Base-by-base conservation (phyloP, 306 rosid genomes). In the Vigna mungo region DNA sequence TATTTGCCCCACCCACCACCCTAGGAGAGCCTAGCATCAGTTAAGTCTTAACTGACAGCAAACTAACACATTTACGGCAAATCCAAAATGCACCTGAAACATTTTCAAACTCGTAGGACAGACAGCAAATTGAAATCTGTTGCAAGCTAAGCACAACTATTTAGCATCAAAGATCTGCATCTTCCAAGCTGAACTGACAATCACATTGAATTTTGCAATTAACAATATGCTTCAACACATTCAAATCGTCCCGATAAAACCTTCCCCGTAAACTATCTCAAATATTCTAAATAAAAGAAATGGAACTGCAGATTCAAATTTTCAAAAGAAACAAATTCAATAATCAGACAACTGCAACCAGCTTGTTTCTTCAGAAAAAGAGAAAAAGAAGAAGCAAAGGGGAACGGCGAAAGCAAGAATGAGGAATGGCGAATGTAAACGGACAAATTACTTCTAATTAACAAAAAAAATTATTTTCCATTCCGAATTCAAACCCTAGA, bases 401-500 rank as follows among this genome's bases (percentile, higher is more conserved):
- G 5, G 44, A 60, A 27, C 30, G 21, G 21, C 44, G 60, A 46
- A 52, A 55, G 47, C 36, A 59, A 59, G 67, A 83, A 44, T 47
- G 14, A 8, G 2, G 14, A 15, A 47, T 27, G 34, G 4, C 5
- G 32, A 41, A 51, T 34, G 2, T 15, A 60, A 30, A 44, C 3
- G 2, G 36, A 34, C 63, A 69, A 78, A 47, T 53, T 32, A 32
- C 16, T 43, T 62, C 5, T 3, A 47, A 81, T 47, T 63, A 65
- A 56, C 9, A 79, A 58, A 54, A 47, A 76, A 41, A 75, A 80
- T 9, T 48, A 2, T 60, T 63, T 27, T 30, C 52, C 4, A 36
- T 10, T 55, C 3, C 30, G 18, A 65, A 75, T 62, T 66, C 20
- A 78, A 84, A 84, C 91, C 93, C 93, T 89, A 89, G 78, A 67